Evolutionary conservation across 1,284 basidiomycete species (phyloP).

Genomic region (Trichosporon sp.): DNA sequence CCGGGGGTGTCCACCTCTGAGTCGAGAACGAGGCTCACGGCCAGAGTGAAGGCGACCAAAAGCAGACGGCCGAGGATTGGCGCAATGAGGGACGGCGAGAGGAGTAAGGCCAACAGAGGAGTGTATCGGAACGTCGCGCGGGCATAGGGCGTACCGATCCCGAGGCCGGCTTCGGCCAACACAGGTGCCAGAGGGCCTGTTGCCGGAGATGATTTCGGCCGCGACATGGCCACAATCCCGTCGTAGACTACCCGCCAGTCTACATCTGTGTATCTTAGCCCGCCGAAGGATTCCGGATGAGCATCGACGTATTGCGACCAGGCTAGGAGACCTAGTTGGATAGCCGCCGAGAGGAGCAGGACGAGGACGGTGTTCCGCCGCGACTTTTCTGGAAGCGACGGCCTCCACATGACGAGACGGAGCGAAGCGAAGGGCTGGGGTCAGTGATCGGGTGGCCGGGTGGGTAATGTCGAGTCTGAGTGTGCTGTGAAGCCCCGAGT

Average conservation of each 20-base stretch:
- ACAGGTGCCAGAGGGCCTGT: background rate
- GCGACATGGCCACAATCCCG: conserved; percentile 55
- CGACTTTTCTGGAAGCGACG: background rate
- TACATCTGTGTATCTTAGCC: conserved; percentile 88
- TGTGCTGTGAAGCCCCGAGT: no score
- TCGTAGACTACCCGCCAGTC: conserved; percentile 96
- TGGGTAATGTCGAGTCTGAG: no score
- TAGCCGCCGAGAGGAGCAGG: conserved; percentile 19
- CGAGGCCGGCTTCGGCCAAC: background rate
- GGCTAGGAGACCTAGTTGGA: conserved; percentile 33
- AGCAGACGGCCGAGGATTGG: conserved; percentile 83
- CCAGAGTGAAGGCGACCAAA: conserved; percentile 77
- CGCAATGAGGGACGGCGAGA: conserved; percentile 75
- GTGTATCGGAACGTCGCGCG: conserved; percentile 95
- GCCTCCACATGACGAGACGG: conserved; percentile 3
- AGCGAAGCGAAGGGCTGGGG: background rate
- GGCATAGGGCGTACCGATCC: conserved; percentile 68
- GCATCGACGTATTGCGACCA: conserved; percentile 42
- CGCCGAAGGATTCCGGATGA: conserved; percentile 38
- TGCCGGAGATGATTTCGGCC: background rate
- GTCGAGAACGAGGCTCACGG: conserved; percentile 74
- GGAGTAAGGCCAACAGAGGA: conserved; percentile 75
- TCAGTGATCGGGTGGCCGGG: background rate
- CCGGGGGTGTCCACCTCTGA: conserved; percentile 6
- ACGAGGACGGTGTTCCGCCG: background rate